Conservation (phyloP, 768 basidiomycete species). For the Phlebiopsis flavidoalba region DNA sequence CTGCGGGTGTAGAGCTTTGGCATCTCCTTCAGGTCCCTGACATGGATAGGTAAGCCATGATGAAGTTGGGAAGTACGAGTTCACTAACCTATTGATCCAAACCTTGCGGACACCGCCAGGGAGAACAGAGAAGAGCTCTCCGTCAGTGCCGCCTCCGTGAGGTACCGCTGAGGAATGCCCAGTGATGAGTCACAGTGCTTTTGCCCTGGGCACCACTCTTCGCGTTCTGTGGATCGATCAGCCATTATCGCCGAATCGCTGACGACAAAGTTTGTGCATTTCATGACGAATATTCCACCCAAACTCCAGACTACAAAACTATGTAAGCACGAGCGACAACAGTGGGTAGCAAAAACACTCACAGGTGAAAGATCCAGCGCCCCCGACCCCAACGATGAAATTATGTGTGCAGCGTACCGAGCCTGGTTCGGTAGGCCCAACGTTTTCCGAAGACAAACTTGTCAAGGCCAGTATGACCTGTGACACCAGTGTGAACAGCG, state of each 20-base stretch:
- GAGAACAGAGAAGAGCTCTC: constrained; percentile 63
- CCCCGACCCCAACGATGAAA: constrained; percentile 63
- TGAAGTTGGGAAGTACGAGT: not conserved
- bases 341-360: constrained; percentile 21
- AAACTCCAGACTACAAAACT: constrained; percentile 1
- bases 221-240: constrained; percentile 67
- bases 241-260: constrained; percentile 72
- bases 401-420: constrained; percentile 72
- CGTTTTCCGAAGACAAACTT: constrained; percentile 76
- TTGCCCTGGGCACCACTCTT: constrained; percentile 80
- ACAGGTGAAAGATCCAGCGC: constrained; percentile 83
- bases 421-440: constrained; percentile 29
- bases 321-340: not conserved
- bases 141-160: constrained; percentile 42
- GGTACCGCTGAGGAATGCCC: constrained; percentile 74
- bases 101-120: constrained; percentile 89
- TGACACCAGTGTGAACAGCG: constrained; percentile 38
- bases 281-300: constrained; percentile 34
- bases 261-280: constrained; percentile 71
- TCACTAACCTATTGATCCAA: constrained; percentile 78
- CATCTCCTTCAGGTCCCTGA: constrained; percentile 74
- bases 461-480: constrained; percentile 52
- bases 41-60: not conserved
- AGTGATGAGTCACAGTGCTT: constrained; percentile 80
- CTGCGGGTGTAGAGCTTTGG: constrained; percentile 75